A percentile compares a stretch with the other conserved stretches of the same genome.
These are phyloP conservation scores for Torulaspora gathmanii DNA, from an alignment of 805 yeast genomes.

Conservation along the genomic window DNA sequence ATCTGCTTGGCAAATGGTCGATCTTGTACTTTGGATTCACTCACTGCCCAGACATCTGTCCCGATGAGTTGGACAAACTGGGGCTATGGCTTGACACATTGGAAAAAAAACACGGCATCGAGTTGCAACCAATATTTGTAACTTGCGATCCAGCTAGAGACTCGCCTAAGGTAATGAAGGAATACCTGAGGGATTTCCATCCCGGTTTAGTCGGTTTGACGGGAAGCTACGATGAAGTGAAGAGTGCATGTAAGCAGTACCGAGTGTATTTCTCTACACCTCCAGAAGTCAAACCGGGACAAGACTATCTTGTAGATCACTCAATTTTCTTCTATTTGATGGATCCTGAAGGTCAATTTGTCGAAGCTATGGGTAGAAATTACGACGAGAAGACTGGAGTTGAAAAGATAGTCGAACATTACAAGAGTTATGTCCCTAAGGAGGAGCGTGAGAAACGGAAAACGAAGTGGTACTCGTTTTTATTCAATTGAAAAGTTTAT, in stretches of 20 bases:
- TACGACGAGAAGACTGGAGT: constrained; percentile 75
- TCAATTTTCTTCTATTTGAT: constrained; percentile 93
- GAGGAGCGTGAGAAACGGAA: constrained; percentile 63
- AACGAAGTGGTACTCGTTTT: constrained; percentile 49
- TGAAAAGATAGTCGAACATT: constrained; percentile 67
- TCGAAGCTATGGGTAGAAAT: constrained; percentile 91
- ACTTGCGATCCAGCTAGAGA: constrained; percentile 98
- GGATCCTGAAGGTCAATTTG: constrained; percentile 97
- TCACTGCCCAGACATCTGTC: constrained; percentile 97
- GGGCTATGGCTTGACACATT: constrained; percentile 61
- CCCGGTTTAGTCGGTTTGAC: constrained; percentile 86
- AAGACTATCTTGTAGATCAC: constrained; percentile 94
- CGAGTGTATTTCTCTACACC: constrained; percentile 98
- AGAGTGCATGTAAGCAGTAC: constrained; percentile 78
- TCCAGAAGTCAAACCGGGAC: constrained; percentile 87
- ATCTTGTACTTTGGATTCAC: constrained; percentile 94
- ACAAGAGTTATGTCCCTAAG: constrained; percentile 69
- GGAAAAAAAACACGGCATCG: constrained; percentile 53
- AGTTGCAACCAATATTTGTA: constrained; percentile 80
- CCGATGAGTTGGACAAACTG: constrained; percentile 92
- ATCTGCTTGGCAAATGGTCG: constrained; percentile 73
- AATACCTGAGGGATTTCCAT: constrained; percentile 84
- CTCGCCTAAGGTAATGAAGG: constrained; percentile 75
- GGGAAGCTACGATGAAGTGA: constrained; percentile 82
- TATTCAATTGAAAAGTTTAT: constrained; percentile 14